Evolutionary conservation across 495 filamentous ascomycete genomes (phyloP).

Genomic region (Parachaetomium inaequale): DNA sequence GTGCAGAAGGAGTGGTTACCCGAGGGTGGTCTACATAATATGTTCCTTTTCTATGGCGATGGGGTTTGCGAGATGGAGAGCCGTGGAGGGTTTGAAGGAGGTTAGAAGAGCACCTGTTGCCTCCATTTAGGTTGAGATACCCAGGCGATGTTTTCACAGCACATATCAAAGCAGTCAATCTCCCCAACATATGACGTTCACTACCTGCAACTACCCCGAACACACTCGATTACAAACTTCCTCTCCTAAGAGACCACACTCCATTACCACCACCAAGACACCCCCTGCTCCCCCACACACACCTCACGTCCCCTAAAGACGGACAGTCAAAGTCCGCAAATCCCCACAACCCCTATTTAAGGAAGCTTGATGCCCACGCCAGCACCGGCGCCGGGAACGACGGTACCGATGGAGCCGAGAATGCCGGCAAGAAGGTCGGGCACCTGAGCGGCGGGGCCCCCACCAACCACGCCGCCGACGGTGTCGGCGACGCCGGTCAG

Average conservation of each 20-base stretch:
- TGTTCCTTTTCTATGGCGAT: too few relatives aligned
- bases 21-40: too few relatives aligned
- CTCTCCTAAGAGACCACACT: not conserved
- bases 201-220: constrained; percentile 1
- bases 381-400: not conserved
- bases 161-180: not conserved
- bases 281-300: too few relatives aligned
- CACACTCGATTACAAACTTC: not conserved
- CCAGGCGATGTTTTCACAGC: not conserved
- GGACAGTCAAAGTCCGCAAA: not conserved
- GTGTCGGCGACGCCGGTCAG: not conserved
- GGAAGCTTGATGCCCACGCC: not conserved
- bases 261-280: not conserved
- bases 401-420: not conserved
- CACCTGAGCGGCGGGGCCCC: not conserved
- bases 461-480: not conserved
- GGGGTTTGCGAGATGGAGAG: too few relatives aligned
- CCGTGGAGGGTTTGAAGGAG: too few relatives aligned
- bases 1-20: too few relatives aligned
- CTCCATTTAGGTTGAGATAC: too few relatives aligned
- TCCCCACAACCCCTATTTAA: not conserved
- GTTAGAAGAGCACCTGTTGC: too few relatives aligned
- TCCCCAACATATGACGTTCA: not conserved
- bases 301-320: not conserved
- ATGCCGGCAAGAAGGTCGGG: constrained; percentile 13